Evolutionary conservation across 2,329 filamentous ascomycete species (phyloP).

Genomic region (Xylariaceae sp.): DNA sequence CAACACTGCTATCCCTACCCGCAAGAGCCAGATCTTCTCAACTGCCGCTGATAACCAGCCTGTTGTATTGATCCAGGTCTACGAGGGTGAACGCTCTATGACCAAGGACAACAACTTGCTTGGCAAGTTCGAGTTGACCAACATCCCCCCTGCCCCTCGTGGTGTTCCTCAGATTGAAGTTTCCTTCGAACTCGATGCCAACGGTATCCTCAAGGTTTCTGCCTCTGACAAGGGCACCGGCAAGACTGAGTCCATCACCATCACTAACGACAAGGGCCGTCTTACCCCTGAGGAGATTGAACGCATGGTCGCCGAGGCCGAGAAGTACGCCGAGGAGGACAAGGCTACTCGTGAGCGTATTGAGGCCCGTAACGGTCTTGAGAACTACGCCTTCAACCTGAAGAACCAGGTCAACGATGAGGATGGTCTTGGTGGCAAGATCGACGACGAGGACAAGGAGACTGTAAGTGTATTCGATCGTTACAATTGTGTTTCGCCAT

Average conservation of each 20-base stretch:
- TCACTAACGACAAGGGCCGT: constrained; percentile 99
- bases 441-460: constrained; percentile 98
- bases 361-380: constrained; percentile 89
- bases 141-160: constrained; percentile 89
- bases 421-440: constrained; percentile 95
- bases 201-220: constrained; percentile 95
- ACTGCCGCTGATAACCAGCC: constrained; percentile 96
- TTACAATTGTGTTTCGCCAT: background rate
- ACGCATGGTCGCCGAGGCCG: constrained; percentile 96
- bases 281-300: constrained; percentile 96
- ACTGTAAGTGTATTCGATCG: constrained; percentile 52
- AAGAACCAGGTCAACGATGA: constrained; percentile 99
- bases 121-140: constrained; percentile 96
- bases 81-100: constrained; percentile 86
- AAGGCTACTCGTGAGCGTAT: constrained; percentile 97
- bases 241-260: constrained; percentile 95
- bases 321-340: constrained; percentile 98
- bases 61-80: constrained; percentile 91
- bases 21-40: constrained; percentile 97
- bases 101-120: constrained; percentile 97
- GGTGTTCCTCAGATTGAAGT: constrained; percentile 98
- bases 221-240: constrained; percentile 97
- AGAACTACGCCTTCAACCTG: constrained; percentile 98
- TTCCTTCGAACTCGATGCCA: constrained; percentile 94
- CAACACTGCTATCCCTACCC: constrained; percentile 90